Conservation (phyloP, 2,329 filamentous ascomycete genomes). For the Coniochaeta sp. region DNA sequence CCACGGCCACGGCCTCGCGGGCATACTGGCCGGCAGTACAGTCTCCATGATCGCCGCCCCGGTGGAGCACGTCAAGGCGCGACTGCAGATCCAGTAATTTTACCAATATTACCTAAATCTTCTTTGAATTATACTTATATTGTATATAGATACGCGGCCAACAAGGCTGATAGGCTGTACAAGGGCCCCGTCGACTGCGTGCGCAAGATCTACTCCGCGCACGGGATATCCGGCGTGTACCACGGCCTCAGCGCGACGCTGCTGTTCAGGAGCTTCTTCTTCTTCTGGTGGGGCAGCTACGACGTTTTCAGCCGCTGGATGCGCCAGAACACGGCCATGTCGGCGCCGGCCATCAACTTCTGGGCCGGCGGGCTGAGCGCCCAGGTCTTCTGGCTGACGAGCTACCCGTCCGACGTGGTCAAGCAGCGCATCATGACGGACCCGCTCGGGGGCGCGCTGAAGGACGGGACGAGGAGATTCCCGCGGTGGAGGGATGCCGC, state of each 20-base stretch:
- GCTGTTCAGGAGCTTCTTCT: slow-evolving; percentile 88
- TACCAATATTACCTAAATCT: too few relatives aligned
- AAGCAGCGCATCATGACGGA: slow-evolving; percentile 99
- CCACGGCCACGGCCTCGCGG: slow-evolving; percentile 80
- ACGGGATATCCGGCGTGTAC: slow-evolving; percentile 76
- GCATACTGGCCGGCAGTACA: slow-evolving; percentile 78
- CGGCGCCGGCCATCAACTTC: slow-evolving; percentile 81
- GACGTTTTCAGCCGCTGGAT: slow-evolving; percentile 70
- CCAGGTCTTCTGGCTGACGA: slow-evolving; percentile 89
- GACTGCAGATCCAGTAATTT: slow-evolving; percentile 93
- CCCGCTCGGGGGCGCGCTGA: slow-evolving; percentile 62
- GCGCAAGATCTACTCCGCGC: slow-evolving; percentile 57
- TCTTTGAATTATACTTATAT: too few relatives aligned
- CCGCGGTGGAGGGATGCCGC: slow-evolving; percentile 75
- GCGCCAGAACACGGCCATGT: slow-evolving; percentile 58
- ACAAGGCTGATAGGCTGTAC: slow-evolving; percentile 72
- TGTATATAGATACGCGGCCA: slow-evolving; percentile 75
- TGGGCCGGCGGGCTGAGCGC: slow-evolving; percentile 93
- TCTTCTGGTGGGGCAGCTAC: slow-evolving; percentile 98
- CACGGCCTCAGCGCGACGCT: slow-evolving; percentile 80
- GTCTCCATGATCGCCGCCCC: slow-evolving; percentile 91
- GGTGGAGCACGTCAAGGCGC: slow-evolving; percentile 90
- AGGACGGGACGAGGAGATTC: slow-evolving; percentile 63
- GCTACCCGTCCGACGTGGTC: slow-evolving; percentile 86
- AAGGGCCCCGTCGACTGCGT: slow-evolving; percentile 80